A percentile compares a stretch with the other conserved stretches of the same genome.
phyloP scores from a whole-genome alignment of 305 asterid species.

The Fraxinus velutina region DNA sequence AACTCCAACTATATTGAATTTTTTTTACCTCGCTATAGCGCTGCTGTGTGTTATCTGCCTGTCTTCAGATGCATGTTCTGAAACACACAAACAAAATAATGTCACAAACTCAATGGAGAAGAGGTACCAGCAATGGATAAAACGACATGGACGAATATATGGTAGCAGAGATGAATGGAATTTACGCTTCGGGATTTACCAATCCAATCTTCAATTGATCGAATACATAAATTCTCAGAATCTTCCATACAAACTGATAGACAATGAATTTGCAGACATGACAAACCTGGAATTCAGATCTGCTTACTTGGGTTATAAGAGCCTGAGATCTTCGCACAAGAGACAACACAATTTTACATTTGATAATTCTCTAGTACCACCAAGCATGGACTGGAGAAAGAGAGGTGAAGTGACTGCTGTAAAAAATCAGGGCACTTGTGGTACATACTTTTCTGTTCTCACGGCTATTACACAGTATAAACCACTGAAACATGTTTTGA shows the following conservation, averaged over 20 bases:
- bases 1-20: slow-evolving; percentile 7
- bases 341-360: neutral
- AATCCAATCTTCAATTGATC: slow-evolving; percentile 41
- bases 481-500: neutral
- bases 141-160: slow-evolving; percentile 35
- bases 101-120: slow-evolving; percentile 19
- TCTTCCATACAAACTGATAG: slow-evolving; percentile 48
- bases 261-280: slow-evolving; percentile 64
- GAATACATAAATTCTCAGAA: slow-evolving; percentile 53
- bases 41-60: slow-evolving; percentile 27
- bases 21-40: slow-evolving; percentile 14
- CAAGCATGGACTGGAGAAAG: slow-evolving; percentile 60
- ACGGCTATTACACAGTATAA: neutral
- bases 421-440: slow-evolving; percentile 57
- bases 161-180: slow-evolving; percentile 44
- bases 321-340: neutral
- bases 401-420: slow-evolving; percentile 54
- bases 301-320: slow-evolving; percentile 42
- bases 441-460: slow-evolving; percentile 28
- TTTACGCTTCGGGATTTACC: slow-evolving; percentile 54
- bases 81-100: neutral
- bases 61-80: slow-evolving; percentile 29
- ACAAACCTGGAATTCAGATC: slow-evolving; percentile 57
- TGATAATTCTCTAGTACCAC: slow-evolving; percentile 15
- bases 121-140: slow-evolving; percentile 50